Evolutionary conservation across 2,329 filamentous ascomycete genomes (phyloP).

Genomic region (Trichoderma koningiopsis): DNA sequence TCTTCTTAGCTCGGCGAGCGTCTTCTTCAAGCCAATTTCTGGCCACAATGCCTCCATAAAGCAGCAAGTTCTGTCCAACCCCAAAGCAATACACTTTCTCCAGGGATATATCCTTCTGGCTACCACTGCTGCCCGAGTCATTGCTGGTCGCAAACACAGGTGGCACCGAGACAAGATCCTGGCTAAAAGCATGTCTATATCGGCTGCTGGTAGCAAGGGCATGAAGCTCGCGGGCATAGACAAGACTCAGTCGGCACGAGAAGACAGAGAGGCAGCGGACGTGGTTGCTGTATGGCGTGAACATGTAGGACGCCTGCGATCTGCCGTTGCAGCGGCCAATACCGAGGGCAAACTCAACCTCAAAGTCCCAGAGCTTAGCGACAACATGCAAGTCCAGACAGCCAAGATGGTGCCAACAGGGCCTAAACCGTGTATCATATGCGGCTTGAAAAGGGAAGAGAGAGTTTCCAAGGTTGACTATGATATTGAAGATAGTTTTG

Average conservation of each 20-base stretch:
- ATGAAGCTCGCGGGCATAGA: constrained; percentile 93
- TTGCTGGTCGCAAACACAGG: constrained; percentile 80
- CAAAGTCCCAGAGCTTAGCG: constrained; percentile 69
- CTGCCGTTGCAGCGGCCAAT: constrained; percentile 69
- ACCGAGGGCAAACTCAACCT: constrained; percentile 56
- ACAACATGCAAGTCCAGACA: constrained; percentile 67
- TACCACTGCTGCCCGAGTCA: constrained; percentile 73
- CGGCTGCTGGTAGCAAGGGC: constrained; percentile 71
- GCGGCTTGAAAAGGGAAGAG: constrained; percentile 86
- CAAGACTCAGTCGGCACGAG: constrained; percentile 76
- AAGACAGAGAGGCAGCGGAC: constrained; percentile 83
- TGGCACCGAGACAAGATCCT: constrained; percentile 90
- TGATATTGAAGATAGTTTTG: constrained; percentile 84
- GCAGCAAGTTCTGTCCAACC: constrained; percentile 64
- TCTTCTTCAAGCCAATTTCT: constrained; percentile 66
- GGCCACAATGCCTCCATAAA: constrained; percentile 60
- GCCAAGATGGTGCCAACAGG: constrained; percentile 75
- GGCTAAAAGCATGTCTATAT: constrained; percentile 86
- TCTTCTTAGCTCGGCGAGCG: constrained; percentile 67
- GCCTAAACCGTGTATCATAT: constrained; percentile 76
- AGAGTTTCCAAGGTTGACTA: constrained; percentile 74
- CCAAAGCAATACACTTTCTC: constrained; percentile 64
- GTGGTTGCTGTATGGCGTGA: constrained; percentile 74
- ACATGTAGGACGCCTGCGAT: constrained; percentile 73
- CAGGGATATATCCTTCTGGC: constrained; percentile 64